A percentile compares a stretch with the other conserved stretches of the same genome.
These are phyloP conservation scores for Triticum monococcum DNA, from an alignment of 176 grass and related monocot genomes.

Conservation along the genomic window DNA sequence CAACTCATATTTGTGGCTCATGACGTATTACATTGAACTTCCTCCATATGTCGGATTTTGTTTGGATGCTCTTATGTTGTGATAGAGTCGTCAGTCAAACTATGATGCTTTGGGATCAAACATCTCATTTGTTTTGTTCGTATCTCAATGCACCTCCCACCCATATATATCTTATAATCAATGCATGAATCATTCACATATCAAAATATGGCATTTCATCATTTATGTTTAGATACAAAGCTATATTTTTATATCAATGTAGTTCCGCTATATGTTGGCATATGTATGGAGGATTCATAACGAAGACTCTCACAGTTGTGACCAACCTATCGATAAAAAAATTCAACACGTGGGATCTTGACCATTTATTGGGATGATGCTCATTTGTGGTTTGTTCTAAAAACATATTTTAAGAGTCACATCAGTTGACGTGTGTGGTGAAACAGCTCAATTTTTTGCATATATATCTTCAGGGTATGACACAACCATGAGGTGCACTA, in stretches of 20 bases:
- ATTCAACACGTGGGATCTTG: neutral
- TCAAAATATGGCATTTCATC: neutral
- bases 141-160: neutral
- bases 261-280: neutral
- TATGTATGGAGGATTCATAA: neutral
- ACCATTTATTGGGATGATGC: neutral
- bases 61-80: neutral
- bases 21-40: neutral
- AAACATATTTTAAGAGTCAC: neutral
- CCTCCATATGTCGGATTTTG: neutral
- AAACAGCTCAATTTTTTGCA: neutral
- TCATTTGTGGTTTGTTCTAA: neutral
- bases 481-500: neutral
- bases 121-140: neutral
- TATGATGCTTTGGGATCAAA: neutral
- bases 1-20: neutral
- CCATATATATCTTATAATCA: neutral
- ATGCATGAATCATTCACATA: neutral
- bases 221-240: neutral
- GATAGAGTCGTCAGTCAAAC: neutral
- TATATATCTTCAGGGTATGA: neutral
- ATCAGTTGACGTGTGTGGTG: neutral
- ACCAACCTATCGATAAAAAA: neutral
- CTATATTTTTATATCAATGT: neutral
- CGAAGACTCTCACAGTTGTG: neutral